Evolutionary conservation across 1,284 basidiomycete genomes (phyloP).

Genomic region (Cutaneotrichosporon arboriforme): DNA sequence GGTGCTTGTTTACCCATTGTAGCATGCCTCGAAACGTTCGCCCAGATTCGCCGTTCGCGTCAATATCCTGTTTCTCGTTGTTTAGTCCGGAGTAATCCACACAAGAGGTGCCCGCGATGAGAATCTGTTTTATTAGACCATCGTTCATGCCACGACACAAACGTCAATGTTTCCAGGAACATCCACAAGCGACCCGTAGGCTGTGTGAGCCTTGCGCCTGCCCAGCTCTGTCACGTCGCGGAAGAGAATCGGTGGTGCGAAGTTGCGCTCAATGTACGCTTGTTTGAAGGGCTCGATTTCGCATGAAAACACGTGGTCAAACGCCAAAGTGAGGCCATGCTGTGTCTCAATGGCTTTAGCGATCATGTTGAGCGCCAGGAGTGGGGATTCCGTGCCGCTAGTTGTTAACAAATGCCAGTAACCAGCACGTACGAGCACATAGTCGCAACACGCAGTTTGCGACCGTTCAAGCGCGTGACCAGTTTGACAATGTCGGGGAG

Average conservation of each 20-base stretch:
- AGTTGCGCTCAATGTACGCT: constrained; percentile 95
- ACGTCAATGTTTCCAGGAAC: constrained; percentile 85
- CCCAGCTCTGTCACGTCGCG: constrained; percentile 91
- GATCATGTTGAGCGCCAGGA: constrained; percentile 82
- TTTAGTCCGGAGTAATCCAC: constrained; percentile 95
- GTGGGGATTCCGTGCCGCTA: constrained; percentile 88
- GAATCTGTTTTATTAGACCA: constrained; percentile 47
- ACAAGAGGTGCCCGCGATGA: constrained; percentile 90
- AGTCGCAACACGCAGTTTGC: constrained; percentile 85
- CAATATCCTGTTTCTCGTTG: constrained; percentile 83
- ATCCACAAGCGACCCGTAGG: constrained; percentile 76
- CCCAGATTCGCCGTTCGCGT: constrained; percentile 83
- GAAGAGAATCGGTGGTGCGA: constrained; percentile 72
- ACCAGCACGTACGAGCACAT: constrained; percentile 63
- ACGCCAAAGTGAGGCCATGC: constrained; percentile 60
- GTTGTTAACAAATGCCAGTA: constrained; percentile 5
- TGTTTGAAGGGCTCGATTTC: constrained; percentile 98
- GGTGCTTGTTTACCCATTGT: constrained; percentile 80
- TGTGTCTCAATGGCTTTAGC: constrained; percentile 66
- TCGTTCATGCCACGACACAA: constrained; percentile 6
- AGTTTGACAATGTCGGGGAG: constrained; percentile 48
- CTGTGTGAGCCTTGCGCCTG: constrained; percentile 71
- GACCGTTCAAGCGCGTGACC: constrained; percentile 65
- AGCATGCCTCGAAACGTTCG: constrained; percentile 87
- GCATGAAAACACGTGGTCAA: constrained; percentile 94